Evolutionary conservation across 768 basidiomycete species (phyloP).

Genomic region (Exidia glandulosa): DNA sequence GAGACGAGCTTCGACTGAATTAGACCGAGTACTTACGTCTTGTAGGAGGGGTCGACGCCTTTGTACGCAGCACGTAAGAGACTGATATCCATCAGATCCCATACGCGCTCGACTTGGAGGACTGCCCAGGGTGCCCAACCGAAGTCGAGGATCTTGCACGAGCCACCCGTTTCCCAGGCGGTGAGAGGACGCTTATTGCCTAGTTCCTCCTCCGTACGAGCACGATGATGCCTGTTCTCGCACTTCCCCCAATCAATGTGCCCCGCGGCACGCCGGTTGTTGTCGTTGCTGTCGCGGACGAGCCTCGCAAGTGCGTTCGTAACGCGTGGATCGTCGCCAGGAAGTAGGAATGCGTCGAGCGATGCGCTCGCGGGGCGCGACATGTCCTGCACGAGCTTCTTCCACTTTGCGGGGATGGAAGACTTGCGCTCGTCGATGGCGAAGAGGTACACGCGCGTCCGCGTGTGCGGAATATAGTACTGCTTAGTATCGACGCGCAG

Average conservation of each 20-base stretch:
- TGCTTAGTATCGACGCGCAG: slow-evolving; percentile 73
- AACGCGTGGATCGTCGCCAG: slow-evolving; percentile 84
- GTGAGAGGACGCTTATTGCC: slow-evolving; percentile 81
- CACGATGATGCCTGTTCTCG: slow-evolving; percentile 83
- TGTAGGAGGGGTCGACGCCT: slow-evolving; percentile 78
- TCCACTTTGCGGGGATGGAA: slow-evolving; percentile 59
- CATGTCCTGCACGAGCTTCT: slow-evolving; percentile 44
- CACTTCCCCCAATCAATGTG: slow-evolving; percentile 76
- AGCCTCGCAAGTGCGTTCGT: slow-evolving; percentile 81
- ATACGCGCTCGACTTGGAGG: slow-evolving; percentile 88
- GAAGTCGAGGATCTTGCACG: slow-evolving; percentile 77
- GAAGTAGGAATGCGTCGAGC: slow-evolving; percentile 83
- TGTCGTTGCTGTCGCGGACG: slow-evolving; percentile 61
- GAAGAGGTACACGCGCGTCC: slow-evolving; percentile 79
- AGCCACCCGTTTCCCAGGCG: slow-evolving; percentile 79
- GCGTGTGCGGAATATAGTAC: slow-evolving; percentile 91
- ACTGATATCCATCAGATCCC: slow-evolving; percentile 91
- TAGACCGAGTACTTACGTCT: slow-evolving; percentile 49
- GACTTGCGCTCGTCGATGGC: slow-evolving; percentile 60
- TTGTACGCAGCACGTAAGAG: slow-evolving; percentile 68
- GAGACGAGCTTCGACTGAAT: slow-evolving; percentile 5
- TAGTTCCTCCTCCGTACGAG: slow-evolving; percentile 70
- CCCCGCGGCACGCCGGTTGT: slow-evolving; percentile 24
- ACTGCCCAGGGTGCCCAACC: slow-evolving; percentile 91
- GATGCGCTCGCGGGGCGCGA: slow-evolving; percentile 81